phyloP scores from a whole-genome alignment of 345 rosid species.

The Citrus hindsii region DNA sequence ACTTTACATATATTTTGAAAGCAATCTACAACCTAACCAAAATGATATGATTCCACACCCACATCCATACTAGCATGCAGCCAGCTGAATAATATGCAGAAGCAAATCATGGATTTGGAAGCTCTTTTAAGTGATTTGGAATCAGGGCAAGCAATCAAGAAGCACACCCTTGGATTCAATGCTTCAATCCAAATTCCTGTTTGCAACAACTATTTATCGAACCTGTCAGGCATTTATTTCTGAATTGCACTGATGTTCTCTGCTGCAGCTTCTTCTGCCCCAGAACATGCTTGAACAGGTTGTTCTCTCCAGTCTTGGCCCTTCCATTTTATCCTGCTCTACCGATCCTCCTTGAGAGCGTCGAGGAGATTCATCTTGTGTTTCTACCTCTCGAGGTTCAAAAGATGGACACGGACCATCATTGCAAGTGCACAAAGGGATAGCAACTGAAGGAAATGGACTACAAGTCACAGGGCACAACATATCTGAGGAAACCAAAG shows the following conservation, averaged over 20 bases:
- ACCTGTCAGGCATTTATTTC: slow-evolving; percentile 80
- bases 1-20: slow-evolving; percentile 10
- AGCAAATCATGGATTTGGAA: slow-evolving; percentile 27
- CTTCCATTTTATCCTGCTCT: slow-evolving; percentile 73
- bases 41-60: slow-evolving; percentile 13
- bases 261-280: slow-evolving; percentile 98
- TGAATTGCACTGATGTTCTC: slow-evolving; percentile 97
- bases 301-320: slow-evolving; percentile 72
- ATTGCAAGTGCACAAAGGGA: slow-evolving; percentile 83
- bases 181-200: neutral
- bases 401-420: slow-evolving; percentile 82
- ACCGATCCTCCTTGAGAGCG: slow-evolving; percentile 34
- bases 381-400: slow-evolving; percentile 58
- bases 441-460: slow-evolving; percentile 87
- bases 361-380: slow-evolving; percentile 44
- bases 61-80: slow-evolving; percentile 20
- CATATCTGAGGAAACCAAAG: slow-evolving; percentile 79
- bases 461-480: slow-evolving; percentile 92
- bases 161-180: neutral
- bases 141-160: neutral
- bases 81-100: slow-evolving; percentile 14
- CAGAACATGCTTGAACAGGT: slow-evolving; percentile 95
- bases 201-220: neutral
- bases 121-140: neutral
- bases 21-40: slow-evolving; percentile 5